Percentiles rank a stretch among this genome's conserved stretches.
Evolutionary conservation across 2,329 filamentous ascomycete genomes (phyloP).

Genomic region (Pseudogymnoascus sp.): DNA sequence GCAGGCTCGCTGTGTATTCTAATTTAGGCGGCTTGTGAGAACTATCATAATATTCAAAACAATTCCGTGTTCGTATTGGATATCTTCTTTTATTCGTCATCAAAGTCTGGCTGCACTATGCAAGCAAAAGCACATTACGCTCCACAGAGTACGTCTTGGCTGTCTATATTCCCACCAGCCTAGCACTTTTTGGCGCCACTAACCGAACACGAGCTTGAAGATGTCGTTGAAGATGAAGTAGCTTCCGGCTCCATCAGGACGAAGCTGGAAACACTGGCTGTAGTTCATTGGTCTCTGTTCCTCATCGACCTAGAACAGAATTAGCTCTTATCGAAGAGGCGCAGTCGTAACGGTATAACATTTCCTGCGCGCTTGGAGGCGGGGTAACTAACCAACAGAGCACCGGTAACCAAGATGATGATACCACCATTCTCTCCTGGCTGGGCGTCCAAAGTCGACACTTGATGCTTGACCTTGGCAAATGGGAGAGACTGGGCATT

Average conservation of each 20-base stretch:
- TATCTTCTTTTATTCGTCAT: slow-evolving; percentile 8
- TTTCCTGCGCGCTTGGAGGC: background rate
- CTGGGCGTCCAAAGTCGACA: slow-evolving; percentile 75
- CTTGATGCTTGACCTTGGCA: slow-evolving; percentile 68
- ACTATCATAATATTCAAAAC: background rate
- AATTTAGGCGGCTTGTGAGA: background rate
- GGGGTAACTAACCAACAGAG: slow-evolving; percentile 57
- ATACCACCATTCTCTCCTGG: slow-evolving; percentile 61
- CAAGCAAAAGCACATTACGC: background rate
- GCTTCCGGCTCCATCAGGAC: slow-evolving; percentile 54
- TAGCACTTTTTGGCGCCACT: slow-evolving; percentile 1
- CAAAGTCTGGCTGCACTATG: background rate
- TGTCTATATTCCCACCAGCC: background rate
- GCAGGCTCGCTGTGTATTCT: background rate
- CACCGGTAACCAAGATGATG: slow-evolving; percentile 80
- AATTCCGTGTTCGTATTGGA: background rate
- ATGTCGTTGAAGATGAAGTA: slow-evolving; percentile 92
- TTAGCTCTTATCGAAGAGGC: slow-evolving; percentile 12
- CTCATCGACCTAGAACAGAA: slow-evolving; percentile 63
- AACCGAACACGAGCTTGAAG: slow-evolving; percentile 78
- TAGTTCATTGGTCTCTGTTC: slow-evolving; percentile 84
- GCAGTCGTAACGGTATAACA: slow-evolving; percentile 8
- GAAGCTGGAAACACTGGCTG: slow-evolving; percentile 80
- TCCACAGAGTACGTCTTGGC: slow-evolving; percentile 1
- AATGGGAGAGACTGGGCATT: slow-evolving; percentile 62